These are phyloP conservation scores for Apophysomyces trapeziformis DNA, from an alignment of 371 early-diverging fungal species.

Conservation along the genomic window DNA sequence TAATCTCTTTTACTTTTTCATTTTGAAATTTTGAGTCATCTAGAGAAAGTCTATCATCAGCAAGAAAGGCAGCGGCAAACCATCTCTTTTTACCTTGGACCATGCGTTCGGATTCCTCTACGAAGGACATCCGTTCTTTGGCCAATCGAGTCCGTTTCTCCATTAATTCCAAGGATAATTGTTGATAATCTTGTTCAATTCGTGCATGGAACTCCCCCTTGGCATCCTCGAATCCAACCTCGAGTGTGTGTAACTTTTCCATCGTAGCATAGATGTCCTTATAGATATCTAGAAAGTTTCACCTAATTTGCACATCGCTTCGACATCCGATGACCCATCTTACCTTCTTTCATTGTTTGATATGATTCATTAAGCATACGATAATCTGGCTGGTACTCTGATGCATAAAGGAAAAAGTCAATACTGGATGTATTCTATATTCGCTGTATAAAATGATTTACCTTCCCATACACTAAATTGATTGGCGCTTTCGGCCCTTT, in stretches of 20 bases:
- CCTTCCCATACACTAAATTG: conserved; percentile 20
- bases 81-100: conserved; percentile 4
- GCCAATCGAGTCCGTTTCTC: conserved; percentile 26
- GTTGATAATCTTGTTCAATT: conserved; percentile 33
- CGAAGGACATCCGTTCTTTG: conserved; percentile 18
- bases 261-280: conserved; percentile 33
- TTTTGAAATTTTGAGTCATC: conserved; percentile 21
- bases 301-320: background rate
- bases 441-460: background rate
- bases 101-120: conserved; percentile 7
- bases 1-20: conserved; percentile 22
- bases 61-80: background rate
- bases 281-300: conserved; percentile 26
- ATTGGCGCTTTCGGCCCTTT: background rate
- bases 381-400: conserved; percentile 41
- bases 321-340: background rate
- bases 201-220: conserved; percentile 28
- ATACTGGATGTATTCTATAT: background rate
- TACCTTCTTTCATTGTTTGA: conserved; percentile 29
- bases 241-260: conserved; percentile 30
- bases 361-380: conserved; percentile 35
- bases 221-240: conserved; percentile 26
- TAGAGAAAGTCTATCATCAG: background rate
- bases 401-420: background rate
- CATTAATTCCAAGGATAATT: conserved; percentile 28